Percentiles rank a stretch among this genome's conserved stretches.
These are phyloP conservation scores for Diplodia corticola DNA, from an alignment of 2,329 filamentous ascomycete genomes.

Conservation along the genomic window DNA sequence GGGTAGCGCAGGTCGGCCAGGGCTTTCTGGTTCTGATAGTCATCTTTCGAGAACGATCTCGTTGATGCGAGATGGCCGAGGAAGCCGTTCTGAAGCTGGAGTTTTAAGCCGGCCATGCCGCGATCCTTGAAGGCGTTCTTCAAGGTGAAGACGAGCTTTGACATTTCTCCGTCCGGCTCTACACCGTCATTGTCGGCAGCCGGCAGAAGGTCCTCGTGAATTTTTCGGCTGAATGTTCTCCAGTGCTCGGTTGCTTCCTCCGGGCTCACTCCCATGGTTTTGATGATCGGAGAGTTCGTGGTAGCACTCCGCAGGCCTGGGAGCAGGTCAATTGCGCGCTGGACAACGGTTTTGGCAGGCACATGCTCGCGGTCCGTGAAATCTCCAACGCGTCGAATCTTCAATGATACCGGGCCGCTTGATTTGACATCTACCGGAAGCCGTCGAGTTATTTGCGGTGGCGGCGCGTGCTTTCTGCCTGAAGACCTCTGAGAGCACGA, in stretches of 20 bases:
- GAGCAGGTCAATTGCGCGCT: neutral
- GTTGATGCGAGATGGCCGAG: constrained; percentile 45
- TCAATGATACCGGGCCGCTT: too few species aligned
- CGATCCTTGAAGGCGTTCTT: constrained; percentile 24
- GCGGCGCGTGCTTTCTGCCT: too few species aligned
- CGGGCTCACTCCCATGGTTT: neutral
- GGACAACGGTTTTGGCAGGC: too few species aligned
- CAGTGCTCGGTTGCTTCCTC: neutral
- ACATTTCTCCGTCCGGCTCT: neutral
- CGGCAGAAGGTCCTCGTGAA: too few species aligned
- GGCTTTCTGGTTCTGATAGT: constrained; percentile 40
- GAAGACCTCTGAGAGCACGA: neutral
- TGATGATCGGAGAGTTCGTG: neutral
- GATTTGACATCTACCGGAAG: too few species aligned
- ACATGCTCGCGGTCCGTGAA: too few species aligned
- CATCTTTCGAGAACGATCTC: constrained; percentile 37
- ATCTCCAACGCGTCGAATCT: too few species aligned
- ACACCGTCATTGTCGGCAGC: neutral
- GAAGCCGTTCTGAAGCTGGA: constrained; percentile 68
- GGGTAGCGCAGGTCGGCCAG: constrained; percentile 86
- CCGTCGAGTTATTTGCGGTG: too few species aligned
- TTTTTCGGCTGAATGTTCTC: neutral
- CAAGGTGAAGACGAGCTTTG: neutral
- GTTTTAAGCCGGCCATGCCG: constrained; percentile 47
- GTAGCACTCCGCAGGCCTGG: neutral